Conservation (phyloP, 2,329 filamentous ascomycete genomes). For the Diplodia corticola region DNA sequence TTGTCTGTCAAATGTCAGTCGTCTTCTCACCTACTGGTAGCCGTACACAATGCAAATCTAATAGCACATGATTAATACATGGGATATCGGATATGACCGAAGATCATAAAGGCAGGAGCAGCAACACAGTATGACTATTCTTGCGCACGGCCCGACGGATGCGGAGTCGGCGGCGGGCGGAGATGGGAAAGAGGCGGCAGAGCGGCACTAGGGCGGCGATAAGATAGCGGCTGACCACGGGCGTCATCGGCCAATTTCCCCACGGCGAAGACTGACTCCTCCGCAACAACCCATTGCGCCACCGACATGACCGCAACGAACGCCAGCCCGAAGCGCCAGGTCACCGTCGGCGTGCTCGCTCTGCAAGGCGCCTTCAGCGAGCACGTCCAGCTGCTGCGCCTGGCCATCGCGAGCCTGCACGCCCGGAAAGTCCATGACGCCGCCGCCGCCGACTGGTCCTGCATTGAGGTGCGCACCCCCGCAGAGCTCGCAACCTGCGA, state of each 20-base stretch:
- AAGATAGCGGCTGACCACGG: conserved; percentile 2
- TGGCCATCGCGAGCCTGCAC: conserved; percentile 60
- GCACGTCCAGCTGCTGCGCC: conserved; percentile 73
- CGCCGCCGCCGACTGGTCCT: conserved; percentile 51
- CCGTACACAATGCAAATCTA: not conserved
- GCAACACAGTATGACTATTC: not conserved
- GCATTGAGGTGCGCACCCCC: conserved; percentile 78
- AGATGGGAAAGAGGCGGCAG: not conserved
- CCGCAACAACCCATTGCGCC: not conserved
- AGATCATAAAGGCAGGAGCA: not conserved
- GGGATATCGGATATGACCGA: not conserved
- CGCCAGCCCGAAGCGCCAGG: conserved; percentile 7
- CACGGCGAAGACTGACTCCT: conserved; percentile 10
- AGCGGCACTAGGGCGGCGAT: conserved; percentile 12
- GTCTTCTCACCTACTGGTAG: not conserved
- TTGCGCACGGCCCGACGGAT: not conserved
- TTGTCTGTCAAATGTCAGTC: not conserved
- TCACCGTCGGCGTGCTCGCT: conserved; percentile 66
- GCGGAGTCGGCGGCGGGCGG: not conserved
- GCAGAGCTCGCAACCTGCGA: conserved; percentile 71
- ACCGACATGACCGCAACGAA: conserved; percentile 14
- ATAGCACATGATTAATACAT: not conserved
- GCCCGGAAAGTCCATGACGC: conserved; percentile 27
- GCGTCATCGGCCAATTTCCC: conserved; percentile 20
- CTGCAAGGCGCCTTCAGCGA: conserved; percentile 93